Conservation (phyloP, 2,329 filamentous ascomycete species). For the Ceratocystis albifundus region DNA sequence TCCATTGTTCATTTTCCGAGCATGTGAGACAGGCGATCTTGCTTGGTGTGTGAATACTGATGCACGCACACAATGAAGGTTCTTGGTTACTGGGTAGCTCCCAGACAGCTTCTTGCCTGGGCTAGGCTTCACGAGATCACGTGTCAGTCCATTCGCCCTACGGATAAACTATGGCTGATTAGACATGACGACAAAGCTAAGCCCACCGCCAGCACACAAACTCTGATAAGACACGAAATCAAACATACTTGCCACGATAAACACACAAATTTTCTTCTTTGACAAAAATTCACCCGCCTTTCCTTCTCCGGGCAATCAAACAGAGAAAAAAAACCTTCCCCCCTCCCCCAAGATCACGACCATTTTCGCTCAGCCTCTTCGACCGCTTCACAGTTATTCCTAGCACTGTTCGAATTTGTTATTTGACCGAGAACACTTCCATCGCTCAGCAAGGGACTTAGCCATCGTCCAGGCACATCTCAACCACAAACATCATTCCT, state of each 20-base stretch:
- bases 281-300: neutral
- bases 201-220: neutral
- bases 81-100: neutral
- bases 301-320: neutral
- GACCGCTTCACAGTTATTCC: neutral
- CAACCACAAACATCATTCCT: conserved; percentile 14
- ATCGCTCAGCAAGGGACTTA: neutral
- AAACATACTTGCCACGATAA: too few relatives aligned
- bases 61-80: neutral
- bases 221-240: neutral
- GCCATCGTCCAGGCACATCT: neutral
- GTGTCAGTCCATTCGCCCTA: neutral
- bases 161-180: neutral
- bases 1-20: conserved; percentile 35
- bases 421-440: conserved; percentile 2
- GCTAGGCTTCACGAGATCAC: neutral
- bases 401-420: neutral
- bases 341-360: neutral
- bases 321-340: too few relatives aligned
- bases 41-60: neutral
- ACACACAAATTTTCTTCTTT: too few relatives aligned
- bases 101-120: neutral
- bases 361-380: neutral
- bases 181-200: neutral
- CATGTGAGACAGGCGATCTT: conserved; percentile 3